Evolutionary conservation across 495 filamentous ascomycete genomes (phyloP), one percentile per base, ranked within the genome.

Genomic region (Podospora tetraspora): DNA sequence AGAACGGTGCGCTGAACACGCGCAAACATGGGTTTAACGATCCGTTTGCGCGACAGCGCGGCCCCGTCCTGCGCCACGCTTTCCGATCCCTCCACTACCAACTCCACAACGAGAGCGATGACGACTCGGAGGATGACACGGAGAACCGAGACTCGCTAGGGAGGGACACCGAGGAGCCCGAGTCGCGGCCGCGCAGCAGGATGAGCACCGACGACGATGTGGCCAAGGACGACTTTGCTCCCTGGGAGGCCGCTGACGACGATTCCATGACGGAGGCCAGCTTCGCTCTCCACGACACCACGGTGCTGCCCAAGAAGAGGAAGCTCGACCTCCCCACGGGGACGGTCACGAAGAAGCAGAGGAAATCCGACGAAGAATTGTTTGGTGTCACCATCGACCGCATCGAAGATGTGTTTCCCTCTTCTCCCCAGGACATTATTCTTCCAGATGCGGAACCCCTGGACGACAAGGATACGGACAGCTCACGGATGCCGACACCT

Each of bases 161-260:
- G 8, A 81, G 88, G 61, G 91, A 95, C 71, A 92, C 89, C 0
- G 92, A 94, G 73, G 92, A 95, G 66, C 86, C 87, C 61, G 93
- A 94, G 60, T 96, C 92, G 66, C 83, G 92, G 21, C 89, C 92
- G 19, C 80, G 88, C 13, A 97, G 93, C 75, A 89, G 90, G 12
- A 87, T 91, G 83, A 91, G 88, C 71, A 87, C 88, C 30, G 87
- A 84, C 43, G 86, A 88, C 32, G 89, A 89, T 24, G 83, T 77
- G 1, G 87, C 84, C 22, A 90, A 92, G 69, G 87, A 92, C 30
- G 89, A 83, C 16, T 88, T 82, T 23, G 68, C 61, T 0, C 78
- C 78, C 3, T 77, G 80, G 72, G 82, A 77, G 27, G 74, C 75
- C 19, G 77, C 67, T 21, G 84, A 87, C 30, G 84, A 87, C 16